Percentiles rank a stretch among this genome's conserved stretches.
These are phyloP conservation scores for Chenopodium berlandieri DNA, from an alignment of 148 eudicot species.

Conservation along the genomic window DNA sequence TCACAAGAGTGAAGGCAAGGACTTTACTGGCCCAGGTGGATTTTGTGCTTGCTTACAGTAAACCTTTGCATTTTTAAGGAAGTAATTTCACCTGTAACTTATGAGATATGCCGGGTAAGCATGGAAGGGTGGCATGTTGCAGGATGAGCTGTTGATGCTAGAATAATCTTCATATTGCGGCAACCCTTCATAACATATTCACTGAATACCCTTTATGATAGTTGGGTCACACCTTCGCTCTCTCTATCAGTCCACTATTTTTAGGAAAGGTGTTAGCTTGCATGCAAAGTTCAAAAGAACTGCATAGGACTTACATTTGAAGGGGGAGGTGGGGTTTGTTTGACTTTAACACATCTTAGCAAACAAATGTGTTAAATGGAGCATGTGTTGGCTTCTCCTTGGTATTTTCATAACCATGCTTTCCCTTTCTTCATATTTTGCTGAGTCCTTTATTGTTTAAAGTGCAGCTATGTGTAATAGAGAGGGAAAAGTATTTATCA, in stretches of 20 bases:
- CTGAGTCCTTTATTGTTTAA: slow-evolving; percentile 36
- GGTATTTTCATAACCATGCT: neutral
- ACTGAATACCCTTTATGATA: too few relatives aligned
- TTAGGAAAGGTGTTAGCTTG: neutral
- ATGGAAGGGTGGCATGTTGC: neutral
- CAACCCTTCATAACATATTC: neutral
- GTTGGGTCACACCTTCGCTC: neutral
- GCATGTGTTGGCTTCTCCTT: neutral
- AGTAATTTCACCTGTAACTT: neutral
- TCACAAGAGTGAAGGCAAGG: neutral
- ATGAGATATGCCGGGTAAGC: neutral
- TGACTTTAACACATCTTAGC: neutral
- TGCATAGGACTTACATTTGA: neutral
- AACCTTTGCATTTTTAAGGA: neutral
- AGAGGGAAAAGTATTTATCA: slow-evolving; percentile 67
- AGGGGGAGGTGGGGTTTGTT: neutral
- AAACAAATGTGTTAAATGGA: neutral
- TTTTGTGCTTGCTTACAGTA: neutral
- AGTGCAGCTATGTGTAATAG: slow-evolving; percentile 89
- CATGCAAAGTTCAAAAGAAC: neutral
- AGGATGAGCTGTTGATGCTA: neutral
- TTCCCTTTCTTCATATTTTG: slow-evolving; percentile 1
- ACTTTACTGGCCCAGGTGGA: neutral
- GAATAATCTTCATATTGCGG: neutral
- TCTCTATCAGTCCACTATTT: neutral